Percentiles rank a stretch among this genome's conserved stretches.
phyloP scores from a whole-genome alignment of 345 rosid genomes.

The Aquilaria malaccensis region DNA sequence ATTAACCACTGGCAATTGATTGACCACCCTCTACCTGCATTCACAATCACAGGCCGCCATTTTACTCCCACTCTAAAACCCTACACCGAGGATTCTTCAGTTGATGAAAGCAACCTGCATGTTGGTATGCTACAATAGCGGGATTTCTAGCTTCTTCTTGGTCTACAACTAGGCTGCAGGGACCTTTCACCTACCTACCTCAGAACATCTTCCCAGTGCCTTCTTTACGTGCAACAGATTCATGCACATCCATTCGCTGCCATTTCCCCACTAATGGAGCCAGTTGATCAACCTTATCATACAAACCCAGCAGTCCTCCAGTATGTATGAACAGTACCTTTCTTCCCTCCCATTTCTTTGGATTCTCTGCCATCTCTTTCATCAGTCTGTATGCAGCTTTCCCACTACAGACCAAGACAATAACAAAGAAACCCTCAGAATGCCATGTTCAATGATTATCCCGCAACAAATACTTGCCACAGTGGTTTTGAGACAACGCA shows the following conservation, averaged over 20 bases:
- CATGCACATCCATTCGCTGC: slow-evolving; percentile 65
- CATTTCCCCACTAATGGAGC: slow-evolving; percentile 55
- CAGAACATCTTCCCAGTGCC: slow-evolving; percentile 83
- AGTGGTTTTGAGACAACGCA: no score
- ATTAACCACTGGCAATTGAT: no score
- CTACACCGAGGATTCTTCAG: not conserved
- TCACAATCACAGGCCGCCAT: no score
- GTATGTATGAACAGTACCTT: slow-evolving; percentile 81
- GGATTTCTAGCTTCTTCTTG: slow-evolving; percentile 1
- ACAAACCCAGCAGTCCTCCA: slow-evolving; percentile 77
- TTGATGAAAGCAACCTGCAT: not conserved
- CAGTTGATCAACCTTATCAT: slow-evolving; percentile 76
- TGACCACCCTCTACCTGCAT: no score
- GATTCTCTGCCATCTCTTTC: slow-evolving; percentile 71
- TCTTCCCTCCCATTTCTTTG: slow-evolving; percentile 73
- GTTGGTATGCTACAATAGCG: not conserved
- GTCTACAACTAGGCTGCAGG: no score
- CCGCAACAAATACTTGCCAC: no score
- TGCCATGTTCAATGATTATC: no score
- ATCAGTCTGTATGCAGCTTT: slow-evolving; percentile 79
- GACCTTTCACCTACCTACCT: not conserved
- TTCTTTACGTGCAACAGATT: slow-evolving; percentile 62
- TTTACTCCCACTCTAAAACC: no score
- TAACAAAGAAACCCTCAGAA: not conserved
- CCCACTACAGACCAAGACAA: slow-evolving; percentile 37